phyloP scores from a whole-genome alignment of 2,329 filamentous ascomycete species.

The Xylariaceae sp. region DNA sequence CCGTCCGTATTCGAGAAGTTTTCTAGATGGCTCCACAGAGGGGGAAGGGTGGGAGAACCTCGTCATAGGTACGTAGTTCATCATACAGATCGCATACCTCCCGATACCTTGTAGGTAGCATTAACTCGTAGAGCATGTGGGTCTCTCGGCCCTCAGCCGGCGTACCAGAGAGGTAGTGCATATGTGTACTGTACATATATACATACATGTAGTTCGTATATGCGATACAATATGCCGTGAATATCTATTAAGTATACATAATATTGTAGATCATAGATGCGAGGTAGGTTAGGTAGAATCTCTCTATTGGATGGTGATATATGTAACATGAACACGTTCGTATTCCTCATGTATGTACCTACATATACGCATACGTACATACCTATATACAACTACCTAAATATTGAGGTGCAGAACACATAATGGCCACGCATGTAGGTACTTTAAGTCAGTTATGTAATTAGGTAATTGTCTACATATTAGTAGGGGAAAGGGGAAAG shows the following conservation, averaged over 20 bases:
- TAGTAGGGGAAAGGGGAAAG: too few species aligned
- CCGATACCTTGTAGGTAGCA: not conserved
- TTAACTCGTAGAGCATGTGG: not conserved
- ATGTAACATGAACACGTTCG: too few species aligned
- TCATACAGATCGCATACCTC: not conserved
- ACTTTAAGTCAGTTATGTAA: too few species aligned
- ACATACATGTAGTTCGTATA: not conserved
- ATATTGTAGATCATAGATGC: not conserved
- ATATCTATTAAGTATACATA: too few species aligned
- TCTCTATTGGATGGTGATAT: too few species aligned
- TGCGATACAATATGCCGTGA: too few species aligned
- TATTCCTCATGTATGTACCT: not conserved
- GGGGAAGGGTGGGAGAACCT: too few species aligned
- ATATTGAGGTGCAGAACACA: too few species aligned
- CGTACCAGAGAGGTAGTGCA: not conserved
- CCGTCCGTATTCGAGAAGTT: constrained; percentile 15
- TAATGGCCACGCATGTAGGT: too few species aligned
- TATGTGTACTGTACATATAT: not conserved
- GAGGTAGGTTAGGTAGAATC: too few species aligned
- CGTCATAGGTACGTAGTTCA: not conserved
- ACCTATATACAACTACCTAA: constrained; percentile 9
- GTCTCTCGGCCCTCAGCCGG: not conserved
- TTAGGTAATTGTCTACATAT: too few species aligned
- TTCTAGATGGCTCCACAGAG: constrained; percentile 6
- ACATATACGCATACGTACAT: not conserved